A percentile compares a stretch with the other conserved stretches of the same genome.
Evolutionary conservation across 2,329 filamentous ascomycete species (phyloP).

Genomic region (Nemania abortiva): DNA sequence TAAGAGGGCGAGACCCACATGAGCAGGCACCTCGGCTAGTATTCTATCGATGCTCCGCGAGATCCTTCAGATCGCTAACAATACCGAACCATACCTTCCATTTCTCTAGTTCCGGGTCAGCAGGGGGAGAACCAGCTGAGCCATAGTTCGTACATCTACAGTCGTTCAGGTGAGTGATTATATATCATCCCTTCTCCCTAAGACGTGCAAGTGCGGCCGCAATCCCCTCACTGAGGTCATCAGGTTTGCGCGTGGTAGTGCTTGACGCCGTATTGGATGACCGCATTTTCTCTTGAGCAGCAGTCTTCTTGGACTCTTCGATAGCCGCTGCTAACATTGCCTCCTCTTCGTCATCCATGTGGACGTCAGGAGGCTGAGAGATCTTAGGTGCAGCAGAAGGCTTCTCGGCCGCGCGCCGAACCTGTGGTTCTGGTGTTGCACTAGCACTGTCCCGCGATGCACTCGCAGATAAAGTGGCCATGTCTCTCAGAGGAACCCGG

Average conservation of each 20-base stretch:
- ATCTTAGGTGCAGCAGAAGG: background rate
- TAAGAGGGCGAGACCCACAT: slow-evolving; percentile 3
- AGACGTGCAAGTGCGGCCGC: slow-evolving; percentile 72
- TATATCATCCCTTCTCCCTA: slow-evolving; percentile 57
- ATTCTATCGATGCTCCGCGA: slow-evolving; percentile 13
- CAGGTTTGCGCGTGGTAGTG: slow-evolving; percentile 49
- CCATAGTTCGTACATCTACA: slow-evolving; percentile 1
- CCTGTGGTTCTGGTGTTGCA: slow-evolving; percentile 41
- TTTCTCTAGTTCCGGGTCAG: background rate
- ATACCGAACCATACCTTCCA: background rate
- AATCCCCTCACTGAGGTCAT: slow-evolving; percentile 67
- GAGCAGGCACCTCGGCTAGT: slow-evolving; percentile 13
- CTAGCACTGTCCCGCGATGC: slow-evolving; percentile 43
- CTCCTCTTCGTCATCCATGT: slow-evolving; percentile 62
- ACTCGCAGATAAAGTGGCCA: slow-evolving; percentile 49
- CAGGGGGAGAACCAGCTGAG: background rate
- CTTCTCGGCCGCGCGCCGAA: slow-evolving; percentile 21
- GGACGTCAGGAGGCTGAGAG: slow-evolving; percentile 50
- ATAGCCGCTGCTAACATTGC: slow-evolving; percentile 63
- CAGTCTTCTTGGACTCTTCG: slow-evolving; percentile 59
- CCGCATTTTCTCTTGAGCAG: slow-evolving; percentile 48
- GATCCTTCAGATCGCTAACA: slow-evolving; percentile 2
- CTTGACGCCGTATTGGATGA: slow-evolving; percentile 35
- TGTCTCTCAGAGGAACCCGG: slow-evolving; percentile 57
- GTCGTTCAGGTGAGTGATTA: slow-evolving; percentile 16